A percentile compares a stretch with the other conserved stretches of the same genome.
These are phyloP conservation scores for Termitomyces sp. DNA, from an alignment of 768 basidiomycete genomes.

Conservation along the genomic window DNA sequence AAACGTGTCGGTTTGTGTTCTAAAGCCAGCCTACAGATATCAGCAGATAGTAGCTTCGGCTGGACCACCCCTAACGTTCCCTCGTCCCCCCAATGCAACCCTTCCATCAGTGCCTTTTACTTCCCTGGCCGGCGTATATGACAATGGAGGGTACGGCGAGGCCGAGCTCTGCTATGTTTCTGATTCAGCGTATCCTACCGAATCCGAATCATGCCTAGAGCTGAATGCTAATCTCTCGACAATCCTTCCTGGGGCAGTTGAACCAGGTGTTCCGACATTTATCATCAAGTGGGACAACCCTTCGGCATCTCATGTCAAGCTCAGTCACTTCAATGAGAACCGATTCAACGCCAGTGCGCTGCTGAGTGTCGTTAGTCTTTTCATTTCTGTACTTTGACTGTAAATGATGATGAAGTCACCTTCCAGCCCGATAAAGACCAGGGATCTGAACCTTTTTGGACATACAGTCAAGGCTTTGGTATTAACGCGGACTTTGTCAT, in stretches of 20 bases:
- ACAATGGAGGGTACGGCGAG: slow-evolving; percentile 15
- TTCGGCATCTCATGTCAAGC: slow-evolving; percentile 14
- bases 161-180: slow-evolving; percentile 19
- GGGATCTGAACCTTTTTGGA: slow-evolving; percentile 19
- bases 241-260: slow-evolving; percentile 17
- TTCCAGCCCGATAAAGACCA: slow-evolving; percentile 16
- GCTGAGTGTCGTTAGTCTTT: slow-evolving; percentile 15
- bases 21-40: not conserved
- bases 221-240: slow-evolving; percentile 15
- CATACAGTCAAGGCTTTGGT: not conserved
- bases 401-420: not conserved
- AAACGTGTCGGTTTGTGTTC: not conserved
- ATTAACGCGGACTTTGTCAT: slow-evolving; percentile 13
- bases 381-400: not conserved
- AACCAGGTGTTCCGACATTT: slow-evolving; percentile 20
- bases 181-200: not conserved
- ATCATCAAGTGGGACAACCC: slow-evolving; percentile 17
- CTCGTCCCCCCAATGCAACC: slow-evolving; percentile 14
- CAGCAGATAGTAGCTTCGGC: not conserved
- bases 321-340: slow-evolving; percentile 23
- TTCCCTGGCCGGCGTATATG: slow-evolving; percentile 14
- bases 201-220: slow-evolving; percentile 13
- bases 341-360: slow-evolving; percentile 17
- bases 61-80: not conserved
- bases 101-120: slow-evolving; percentile 11